phyloP scores from a whole-genome alignment of 2,329 filamentous ascomycete species.

The Aspergillus floridensis region DNA sequence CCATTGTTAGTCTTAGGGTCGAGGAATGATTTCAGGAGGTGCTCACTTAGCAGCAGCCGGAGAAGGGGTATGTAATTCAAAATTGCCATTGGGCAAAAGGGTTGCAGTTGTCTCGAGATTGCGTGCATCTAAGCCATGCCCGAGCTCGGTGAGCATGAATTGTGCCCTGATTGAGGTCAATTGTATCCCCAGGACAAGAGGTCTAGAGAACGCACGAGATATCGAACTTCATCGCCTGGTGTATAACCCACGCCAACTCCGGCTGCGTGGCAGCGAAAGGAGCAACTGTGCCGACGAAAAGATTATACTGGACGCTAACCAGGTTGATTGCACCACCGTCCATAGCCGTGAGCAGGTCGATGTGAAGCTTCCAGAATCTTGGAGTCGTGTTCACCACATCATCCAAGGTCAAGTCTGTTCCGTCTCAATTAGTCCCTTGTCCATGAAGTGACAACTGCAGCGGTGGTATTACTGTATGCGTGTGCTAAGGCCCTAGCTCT shows the following conservation, averaged over 20 bases:
- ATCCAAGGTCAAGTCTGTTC: conserved; percentile 2
- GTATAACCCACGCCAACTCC: background rate
- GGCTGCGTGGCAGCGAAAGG: conserved; percentile 5
- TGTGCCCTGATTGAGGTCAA: background rate
- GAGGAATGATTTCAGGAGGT: background rate
- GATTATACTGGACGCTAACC: conserved; percentile 12
- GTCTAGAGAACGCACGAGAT: background rate
- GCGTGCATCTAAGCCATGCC: conserved; percentile 13
- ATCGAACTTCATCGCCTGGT: background rate
- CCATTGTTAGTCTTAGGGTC: background rate
- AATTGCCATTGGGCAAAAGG: conserved; percentile 4
- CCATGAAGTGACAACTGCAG: background rate
- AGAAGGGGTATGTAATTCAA: background rate
- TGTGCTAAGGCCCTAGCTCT: conserved; percentile 2
- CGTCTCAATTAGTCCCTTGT: conserved; percentile 4
- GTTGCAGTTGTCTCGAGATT: conserved; percentile 16
- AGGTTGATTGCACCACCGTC: conserved; percentile 8
- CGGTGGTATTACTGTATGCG: conserved; percentile 1
- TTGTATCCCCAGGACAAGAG: background rate
- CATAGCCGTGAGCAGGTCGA: conserved; percentile 5
- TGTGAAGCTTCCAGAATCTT: conserved; percentile 13
- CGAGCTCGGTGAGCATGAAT: conserved; percentile 16
- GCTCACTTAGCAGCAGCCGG: background rate
- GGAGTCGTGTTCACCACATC: conserved; percentile 14
- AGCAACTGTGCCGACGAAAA: conserved; percentile 11